Base-by-base conservation (phyloP, 2,329 filamentous ascomycete genomes). In the Hymenoscyphus repandus region DNA sequence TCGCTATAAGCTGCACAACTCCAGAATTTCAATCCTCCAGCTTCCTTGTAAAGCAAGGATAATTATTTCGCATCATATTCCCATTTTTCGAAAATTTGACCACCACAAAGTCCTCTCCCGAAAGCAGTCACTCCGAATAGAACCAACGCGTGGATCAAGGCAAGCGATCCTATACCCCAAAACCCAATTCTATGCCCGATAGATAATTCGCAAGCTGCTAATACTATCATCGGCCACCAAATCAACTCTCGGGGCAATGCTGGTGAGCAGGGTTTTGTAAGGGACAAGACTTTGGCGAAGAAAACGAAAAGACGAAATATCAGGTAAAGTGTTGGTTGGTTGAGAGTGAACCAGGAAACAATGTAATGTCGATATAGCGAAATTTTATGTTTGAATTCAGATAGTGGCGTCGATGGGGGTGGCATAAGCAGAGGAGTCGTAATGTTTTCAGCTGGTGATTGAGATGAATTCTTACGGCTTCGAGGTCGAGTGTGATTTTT, bases 181-280 rank as follows among this genome's bases (percentile, higher is more conserved):
- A 69, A 47, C 15, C 69, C 68, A 33, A 67, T 53, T 13, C 71
- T 58, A 2, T 68, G 57, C 2, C 71, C 61, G 31, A 77, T 58
- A 17, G 70, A 74, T 9, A 83, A 65, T 51, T 91, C 88, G 12
- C 90, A 59, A 1, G 79, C 81, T 6, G 89, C 89, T 9, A 92
- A 66, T 2, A 78, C 69, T 2, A 95, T 69, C 1, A 95, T 71
- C 2, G 86, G 82, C 57, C 86, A 83, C 5, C 81, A 74, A 5
- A 90, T 69, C 66, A 78, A 77, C 9, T 80, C 72, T 45, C 78
- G 83, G 11, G 81, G 75, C 41, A 83, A 81, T 50, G 83, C 83
- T 0, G 90, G 90, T 64, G 82, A 82, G 66, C 90, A 96, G 1
- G 85, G 79, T 45, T 78, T 74, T 2, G 79, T 75, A 7, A 93